Conservation (phyloP, 148 eudicot species). For the Drosera capensis region DNA sequence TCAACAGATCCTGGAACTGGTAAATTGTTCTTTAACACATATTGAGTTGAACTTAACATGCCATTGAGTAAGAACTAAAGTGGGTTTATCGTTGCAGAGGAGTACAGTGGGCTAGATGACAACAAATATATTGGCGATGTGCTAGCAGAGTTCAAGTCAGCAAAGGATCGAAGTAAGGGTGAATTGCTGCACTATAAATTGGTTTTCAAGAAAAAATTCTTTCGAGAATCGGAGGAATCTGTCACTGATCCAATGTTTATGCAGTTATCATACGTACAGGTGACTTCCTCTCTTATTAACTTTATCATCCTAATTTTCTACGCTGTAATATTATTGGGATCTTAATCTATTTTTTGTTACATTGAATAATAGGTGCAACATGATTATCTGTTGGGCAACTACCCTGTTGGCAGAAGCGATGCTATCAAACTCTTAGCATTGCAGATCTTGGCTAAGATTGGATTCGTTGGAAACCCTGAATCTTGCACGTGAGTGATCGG, state of each 20-base stretch:
- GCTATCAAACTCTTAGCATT: constrained; percentile 86
- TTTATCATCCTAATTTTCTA: no score
- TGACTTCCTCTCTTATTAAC: constrained; percentile 12
- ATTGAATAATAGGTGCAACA: constrained; percentile 47
- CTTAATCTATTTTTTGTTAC: no score
- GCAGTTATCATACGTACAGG: constrained; percentile 95
- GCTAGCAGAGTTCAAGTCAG: constrained; percentile 83
- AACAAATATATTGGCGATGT: constrained; percentile 93
- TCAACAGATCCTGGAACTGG: constrained; percentile 86
- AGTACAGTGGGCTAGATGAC: constrained; percentile 85
- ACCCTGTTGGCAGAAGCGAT: constrained; percentile 97
- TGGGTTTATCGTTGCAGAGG: constrained; percentile 35
- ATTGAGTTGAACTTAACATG: background rate
- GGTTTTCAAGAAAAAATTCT: constrained; percentile 83
- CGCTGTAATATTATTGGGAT: no score
- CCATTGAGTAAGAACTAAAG: background rate
- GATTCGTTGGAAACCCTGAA: constrained; percentile 62
- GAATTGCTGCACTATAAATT: constrained; percentile 89
- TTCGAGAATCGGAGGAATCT: constrained; percentile 96
- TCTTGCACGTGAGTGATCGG: constrained; percentile 75
- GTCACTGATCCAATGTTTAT: constrained; percentile 93
- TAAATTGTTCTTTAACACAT: constrained; percentile 13
- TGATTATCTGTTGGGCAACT: constrained; percentile 92
- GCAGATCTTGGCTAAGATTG: constrained; percentile 88
- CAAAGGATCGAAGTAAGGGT: constrained; percentile 92